Base-by-base conservation (phyloP, 129 eudicot species). In the Flaveria ramosissima region DNA sequence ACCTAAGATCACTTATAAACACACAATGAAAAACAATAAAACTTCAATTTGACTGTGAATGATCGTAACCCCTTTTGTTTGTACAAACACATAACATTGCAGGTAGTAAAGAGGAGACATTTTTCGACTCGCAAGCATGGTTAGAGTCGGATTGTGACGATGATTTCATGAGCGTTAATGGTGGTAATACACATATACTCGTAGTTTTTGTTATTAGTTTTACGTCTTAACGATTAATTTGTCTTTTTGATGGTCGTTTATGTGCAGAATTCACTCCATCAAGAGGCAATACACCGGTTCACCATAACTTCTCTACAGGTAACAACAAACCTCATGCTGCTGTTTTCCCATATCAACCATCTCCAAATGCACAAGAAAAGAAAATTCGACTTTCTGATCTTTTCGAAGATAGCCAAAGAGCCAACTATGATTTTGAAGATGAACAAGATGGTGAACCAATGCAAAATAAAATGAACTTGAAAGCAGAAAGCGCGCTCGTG, bases 101-200 rank as follows among this genome's bases (percentile, higher is more conserved):
- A 89, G 95, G 88, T 12, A 89, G 89, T 82, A 89, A 86, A 81
- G 95, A 89, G 66, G 96, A 90, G 68, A 68, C 81, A 43, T 90
- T 90, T 73, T 90, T 85, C 48, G 96, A 90, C 75, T 85, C 96
- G 27, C 96, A 90, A 30, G 88, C 85, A 52, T 90, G 96, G 96
- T 67, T 87, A 55, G 96, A 90, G 8, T 90, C 92, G 0, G 96
- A 90, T 42, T 85, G 96, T 69, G 96, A 90, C 21, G 92, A 90
- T 78, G 86, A 83, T 83, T 90, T 83, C 83, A 77, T 73, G 75
- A 90, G 96, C n/a, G 87, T 90, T 24, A 87, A 83, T 47, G 96
- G 96, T 14, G 92, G 92, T 87, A 83, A 81, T 85, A 83, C 50
- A 4, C 72, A 26, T 27, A 27, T 26, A 57, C 42, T 63, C 26